Conservation (phyloP, 257 asterid species). For the Penstemon newberryi region DNA sequence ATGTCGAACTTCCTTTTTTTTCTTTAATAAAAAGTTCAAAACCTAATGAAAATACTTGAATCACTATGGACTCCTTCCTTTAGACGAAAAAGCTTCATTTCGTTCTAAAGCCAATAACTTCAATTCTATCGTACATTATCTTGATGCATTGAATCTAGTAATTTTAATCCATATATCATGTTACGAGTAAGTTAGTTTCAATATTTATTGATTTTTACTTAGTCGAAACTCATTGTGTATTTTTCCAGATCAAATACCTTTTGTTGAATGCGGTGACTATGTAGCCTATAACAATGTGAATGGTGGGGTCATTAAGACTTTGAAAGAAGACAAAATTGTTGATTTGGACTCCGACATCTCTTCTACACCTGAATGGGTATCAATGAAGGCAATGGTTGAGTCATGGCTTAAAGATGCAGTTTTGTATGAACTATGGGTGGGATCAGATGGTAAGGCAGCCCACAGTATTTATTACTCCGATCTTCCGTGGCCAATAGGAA, state of each 20-base stretch:
- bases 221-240: slow-evolving; percentile 12
- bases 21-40: neutral
- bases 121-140: neutral
- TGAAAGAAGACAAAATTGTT: slow-evolving; percentile 68
- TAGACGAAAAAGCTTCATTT: too few relatives aligned
- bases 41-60: neutral
- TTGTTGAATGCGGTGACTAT: slow-evolving; percentile 67
- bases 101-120: neutral
- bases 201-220: slow-evolving; percentile 3
- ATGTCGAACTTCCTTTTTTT: too few relatives aligned
- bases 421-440: slow-evolving; percentile 88
- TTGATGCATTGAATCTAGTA: neutral
- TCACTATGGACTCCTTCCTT: neutral
- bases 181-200: neutral
- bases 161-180: slow-evolving; percentile 8
- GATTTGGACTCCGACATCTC: slow-evolving; percentile 75
- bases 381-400: slow-evolving; percentile 74
- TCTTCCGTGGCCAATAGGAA: slow-evolving; percentile 98
- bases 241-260: slow-evolving; percentile 84
- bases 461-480: slow-evolving; percentile 78
- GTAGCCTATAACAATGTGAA: slow-evolving; percentile 90
- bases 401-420: slow-evolving; percentile 90
- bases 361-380: slow-evolving; percentile 77
- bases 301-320: slow-evolving; percentile 71
- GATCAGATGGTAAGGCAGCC: slow-evolving; percentile 63